These are phyloP conservation scores for Pyrenophora teres DNA, from an alignment of 2,329 filamentous ascomycete species.

Conservation along the genomic window DNA sequence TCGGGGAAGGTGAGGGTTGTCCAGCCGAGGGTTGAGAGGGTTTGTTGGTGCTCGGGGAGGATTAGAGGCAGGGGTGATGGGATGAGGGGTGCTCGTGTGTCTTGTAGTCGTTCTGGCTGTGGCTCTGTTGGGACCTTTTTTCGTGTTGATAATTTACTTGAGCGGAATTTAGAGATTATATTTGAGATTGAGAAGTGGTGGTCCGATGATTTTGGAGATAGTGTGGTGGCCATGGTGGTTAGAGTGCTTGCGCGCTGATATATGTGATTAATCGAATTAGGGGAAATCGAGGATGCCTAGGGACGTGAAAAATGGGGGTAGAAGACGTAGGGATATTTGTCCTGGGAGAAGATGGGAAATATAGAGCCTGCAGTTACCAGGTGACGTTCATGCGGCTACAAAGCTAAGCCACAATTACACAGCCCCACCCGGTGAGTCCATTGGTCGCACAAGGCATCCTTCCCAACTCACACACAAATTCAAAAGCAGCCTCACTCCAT, in stretches of 20 bases:
- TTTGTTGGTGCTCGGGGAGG: slow-evolving; percentile 38
- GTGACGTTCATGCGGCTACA: background rate
- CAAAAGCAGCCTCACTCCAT: too few species aligned
- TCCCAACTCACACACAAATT: background rate
- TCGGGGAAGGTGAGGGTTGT: slow-evolving; percentile 42
- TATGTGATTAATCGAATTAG: background rate
- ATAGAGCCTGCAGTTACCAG: background rate
- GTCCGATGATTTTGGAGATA: slow-evolving; percentile 18
- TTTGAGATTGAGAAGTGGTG: slow-evolving; percentile 35
- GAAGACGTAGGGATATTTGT: background rate
- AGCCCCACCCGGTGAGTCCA: slow-evolving; percentile 22
- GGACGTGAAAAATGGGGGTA: background rate
- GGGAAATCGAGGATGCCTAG: background rate
- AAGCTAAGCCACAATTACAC: slow-evolving; percentile 30
- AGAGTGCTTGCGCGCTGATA: too few species aligned
- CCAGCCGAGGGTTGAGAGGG: slow-evolving; percentile 42
- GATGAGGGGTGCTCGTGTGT: slow-evolving; percentile 29
- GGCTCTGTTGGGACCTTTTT: background rate
- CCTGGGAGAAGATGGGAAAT: background rate
- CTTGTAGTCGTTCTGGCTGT: slow-evolving; percentile 1
- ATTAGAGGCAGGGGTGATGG: slow-evolving; percentile 38
- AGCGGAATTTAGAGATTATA: slow-evolving; percentile 35
- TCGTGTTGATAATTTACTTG: slow-evolving; percentile 15
- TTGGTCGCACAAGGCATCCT: slow-evolving; percentile 6
- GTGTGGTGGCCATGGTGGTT: slow-evolving; percentile 25